These are phyloP conservation scores for Bipolaris zeicola DNA, from an alignment of 2,329 filamentous ascomycete species.

Conservation along the genomic window DNA sequence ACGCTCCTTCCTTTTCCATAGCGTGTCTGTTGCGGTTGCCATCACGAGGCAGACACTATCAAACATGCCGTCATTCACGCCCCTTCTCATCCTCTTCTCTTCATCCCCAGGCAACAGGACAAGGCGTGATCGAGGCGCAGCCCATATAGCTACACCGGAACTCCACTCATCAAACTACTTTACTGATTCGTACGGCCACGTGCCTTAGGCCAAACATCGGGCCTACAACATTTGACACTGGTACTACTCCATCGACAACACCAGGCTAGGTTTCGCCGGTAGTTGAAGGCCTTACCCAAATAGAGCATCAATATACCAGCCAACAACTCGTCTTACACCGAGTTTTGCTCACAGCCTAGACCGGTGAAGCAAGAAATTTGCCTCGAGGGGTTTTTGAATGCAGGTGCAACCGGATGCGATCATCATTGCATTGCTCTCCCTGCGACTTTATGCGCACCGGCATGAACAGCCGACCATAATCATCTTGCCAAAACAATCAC, in stretches of 20 bases:
- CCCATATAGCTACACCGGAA: slow-evolving; percentile 16
- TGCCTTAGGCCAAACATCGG: slow-evolving; percentile 31
- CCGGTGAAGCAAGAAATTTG: slow-evolving; percentile 8
- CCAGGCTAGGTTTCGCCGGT: slow-evolving; percentile 22
- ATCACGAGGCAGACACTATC: slow-evolving; percentile 9
- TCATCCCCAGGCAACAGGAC: slow-evolving; percentile 29
- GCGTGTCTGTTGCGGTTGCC: slow-evolving; percentile 27
- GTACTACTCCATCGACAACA: slow-evolving; percentile 21
- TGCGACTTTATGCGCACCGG: slow-evolving; percentile 15
- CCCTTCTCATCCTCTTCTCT: background rate
- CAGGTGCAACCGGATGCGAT: background rate
- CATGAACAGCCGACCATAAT: slow-evolving; percentile 34
- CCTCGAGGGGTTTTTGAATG: slow-evolving; percentile 1
- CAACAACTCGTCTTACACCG: background rate
- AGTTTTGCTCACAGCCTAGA: slow-evolving; percentile 22
- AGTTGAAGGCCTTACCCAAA: slow-evolving; percentile 8
- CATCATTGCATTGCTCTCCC: background rate
- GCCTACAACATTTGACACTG: slow-evolving; percentile 26
- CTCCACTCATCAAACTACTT: background rate
- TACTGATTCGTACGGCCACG: slow-evolving; percentile 24
- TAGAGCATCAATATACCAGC: background rate
- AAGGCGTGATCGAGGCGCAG: slow-evolving; percentile 30
- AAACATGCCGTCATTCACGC: no score
- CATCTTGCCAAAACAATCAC: slow-evolving; percentile 18
- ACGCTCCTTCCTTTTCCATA: slow-evolving; percentile 31